Evolutionary conservation across 2,329 filamentous ascomycete genomes (phyloP), one percentile per base, ranked within the genome.

Genomic region (Hymenoscyphus repandus): DNA sequence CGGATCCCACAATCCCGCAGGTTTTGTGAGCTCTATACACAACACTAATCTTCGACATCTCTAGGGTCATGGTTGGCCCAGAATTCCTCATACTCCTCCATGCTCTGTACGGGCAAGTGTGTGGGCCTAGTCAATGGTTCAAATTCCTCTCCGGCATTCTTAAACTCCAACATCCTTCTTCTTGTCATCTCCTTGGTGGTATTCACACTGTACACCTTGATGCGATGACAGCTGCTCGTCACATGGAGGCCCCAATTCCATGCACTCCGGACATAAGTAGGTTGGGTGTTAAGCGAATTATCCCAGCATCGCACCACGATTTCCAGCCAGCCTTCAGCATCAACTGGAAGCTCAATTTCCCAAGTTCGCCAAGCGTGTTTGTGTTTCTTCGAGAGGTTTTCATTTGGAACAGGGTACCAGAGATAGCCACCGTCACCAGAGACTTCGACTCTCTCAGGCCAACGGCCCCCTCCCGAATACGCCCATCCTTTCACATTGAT

Each of bases 221-320:
- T 72, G 1, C 79, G 71, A 54, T 85, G 83, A 50, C 77, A 82
- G 0, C 74, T 80, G 6, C 74, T 78, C 0, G 82, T 86, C 3
- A 86, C 80, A 59, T 85, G 82, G 17, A 86, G 66, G 13, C 78
- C 82, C 80, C 80, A 85, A 59, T 86, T 86, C 58, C 77, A 84
- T 0, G 77, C 70, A 5, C 73, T 71, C 11, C 80, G 68, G 0
- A 82, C 74, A 53, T 72, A 71, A 0, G 74, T 70, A 0, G 80
- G 79, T 58, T 84, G 80, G 0, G 79, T 83, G 53, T 84, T 83
- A 32, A 82, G 63, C 0, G 74, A 69, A 51, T 84, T 83, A 57
- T 84, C 80, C 79, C 80, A 83, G 58, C 76, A 81, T 4, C 81
- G 70, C 30, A 74, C 74, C 0, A 78, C 73, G 33, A 84, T 67